A percentile compares a stretch with the other conserved stretches of the same genome.
Conservation (phyloP, 306 rosid genomes). For the Quercus mongolica region DNA sequence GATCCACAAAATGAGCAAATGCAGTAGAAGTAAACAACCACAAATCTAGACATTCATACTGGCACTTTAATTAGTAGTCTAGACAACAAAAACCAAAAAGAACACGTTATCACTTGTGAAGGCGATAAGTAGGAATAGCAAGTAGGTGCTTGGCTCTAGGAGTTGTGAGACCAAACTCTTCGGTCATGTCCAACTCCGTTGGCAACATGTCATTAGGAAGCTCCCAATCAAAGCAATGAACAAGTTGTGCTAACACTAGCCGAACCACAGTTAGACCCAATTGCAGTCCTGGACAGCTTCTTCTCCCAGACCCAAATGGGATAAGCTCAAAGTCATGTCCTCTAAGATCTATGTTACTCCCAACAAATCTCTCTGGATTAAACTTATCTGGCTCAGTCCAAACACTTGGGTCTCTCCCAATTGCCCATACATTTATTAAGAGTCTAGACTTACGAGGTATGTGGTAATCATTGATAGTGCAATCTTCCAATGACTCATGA, state of each 20-base stretch:
- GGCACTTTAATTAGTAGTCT: slow-evolving; percentile 14
- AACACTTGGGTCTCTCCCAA: slow-evolving; percentile 28
- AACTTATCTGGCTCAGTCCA: slow-evolving; percentile 35
- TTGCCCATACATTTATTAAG: slow-evolving; percentile 25
- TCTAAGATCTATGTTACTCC: slow-evolving; percentile 15
- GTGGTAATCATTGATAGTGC: slow-evolving; percentile 39
- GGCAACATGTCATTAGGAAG: slow-evolving; percentile 31
- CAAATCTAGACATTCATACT: not conserved
- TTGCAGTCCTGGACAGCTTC: slow-evolving; percentile 37
- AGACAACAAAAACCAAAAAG: not conserved
- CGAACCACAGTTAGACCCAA: slow-evolving; percentile 19
- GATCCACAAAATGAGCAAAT: not conserved
- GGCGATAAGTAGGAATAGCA: slow-evolving; percentile 34
- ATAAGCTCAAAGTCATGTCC: slow-evolving; percentile 34
- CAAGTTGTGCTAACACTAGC: slow-evolving; percentile 32
- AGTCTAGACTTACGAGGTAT: slow-evolving; percentile 40
- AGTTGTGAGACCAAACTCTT: slow-evolving; percentile 27
- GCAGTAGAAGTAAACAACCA: not conserved
- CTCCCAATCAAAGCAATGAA: slow-evolving; percentile 39
- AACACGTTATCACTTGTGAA: slow-evolving; percentile 1
- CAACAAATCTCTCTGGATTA: slow-evolving; percentile 28
- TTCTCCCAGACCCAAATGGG: slow-evolving; percentile 39
- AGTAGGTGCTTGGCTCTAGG: slow-evolving; percentile 28
- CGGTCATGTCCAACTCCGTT: slow-evolving; percentile 33
- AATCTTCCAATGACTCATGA: slow-evolving; percentile 46